phyloP scores from a whole-genome alignment of 1,284 basidiomycete species.

The Sporisorium exsertum region DNA sequence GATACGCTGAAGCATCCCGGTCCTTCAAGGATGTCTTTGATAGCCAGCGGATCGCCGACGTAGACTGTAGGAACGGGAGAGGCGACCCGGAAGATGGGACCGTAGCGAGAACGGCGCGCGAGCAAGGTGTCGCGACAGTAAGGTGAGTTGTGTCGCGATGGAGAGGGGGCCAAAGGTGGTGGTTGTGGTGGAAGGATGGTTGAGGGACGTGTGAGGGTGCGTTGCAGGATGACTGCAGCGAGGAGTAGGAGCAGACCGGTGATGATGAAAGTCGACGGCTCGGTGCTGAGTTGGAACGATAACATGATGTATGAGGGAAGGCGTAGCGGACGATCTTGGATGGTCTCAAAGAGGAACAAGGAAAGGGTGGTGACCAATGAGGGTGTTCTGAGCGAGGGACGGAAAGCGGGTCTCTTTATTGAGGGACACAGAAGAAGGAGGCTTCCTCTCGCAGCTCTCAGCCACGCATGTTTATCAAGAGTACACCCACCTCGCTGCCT shows the following conservation, averaged over 20 bases:
- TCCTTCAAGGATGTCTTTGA: slow-evolving; percentile 24
- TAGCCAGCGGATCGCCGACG: slow-evolving; percentile 12
- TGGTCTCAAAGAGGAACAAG: too few relatives aligned
- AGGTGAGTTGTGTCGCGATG: background rate
- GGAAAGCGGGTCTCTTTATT: too few relatives aligned
- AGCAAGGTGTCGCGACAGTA: slow-evolving; percentile 10
- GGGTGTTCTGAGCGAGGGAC: too few relatives aligned
- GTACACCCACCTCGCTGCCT: too few relatives aligned
- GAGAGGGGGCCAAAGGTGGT: background rate
- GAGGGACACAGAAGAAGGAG: too few relatives aligned
- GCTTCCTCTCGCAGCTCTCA: too few relatives aligned
- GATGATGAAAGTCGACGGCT: too few relatives aligned
- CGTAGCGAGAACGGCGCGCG: background rate
- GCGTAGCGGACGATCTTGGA: too few relatives aligned
- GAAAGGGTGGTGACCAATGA: too few relatives aligned
- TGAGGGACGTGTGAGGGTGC: background rate
- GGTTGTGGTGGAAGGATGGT: background rate
- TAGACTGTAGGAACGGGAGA: slow-evolving; percentile 2
- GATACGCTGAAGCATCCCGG: slow-evolving; percentile 9
- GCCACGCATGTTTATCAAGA: too few relatives aligned
- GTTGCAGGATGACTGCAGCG: too few relatives aligned
- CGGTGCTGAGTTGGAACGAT: background rate
- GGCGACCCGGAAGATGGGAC: slow-evolving; percentile 12
- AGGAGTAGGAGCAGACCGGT: too few relatives aligned
- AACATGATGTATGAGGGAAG: background rate